Percentiles rank a stretch among this genome's conserved stretches.
phyloP scores from a whole-genome alignment of 345 rosid genomes.

The Syzygium jambos region DNA sequence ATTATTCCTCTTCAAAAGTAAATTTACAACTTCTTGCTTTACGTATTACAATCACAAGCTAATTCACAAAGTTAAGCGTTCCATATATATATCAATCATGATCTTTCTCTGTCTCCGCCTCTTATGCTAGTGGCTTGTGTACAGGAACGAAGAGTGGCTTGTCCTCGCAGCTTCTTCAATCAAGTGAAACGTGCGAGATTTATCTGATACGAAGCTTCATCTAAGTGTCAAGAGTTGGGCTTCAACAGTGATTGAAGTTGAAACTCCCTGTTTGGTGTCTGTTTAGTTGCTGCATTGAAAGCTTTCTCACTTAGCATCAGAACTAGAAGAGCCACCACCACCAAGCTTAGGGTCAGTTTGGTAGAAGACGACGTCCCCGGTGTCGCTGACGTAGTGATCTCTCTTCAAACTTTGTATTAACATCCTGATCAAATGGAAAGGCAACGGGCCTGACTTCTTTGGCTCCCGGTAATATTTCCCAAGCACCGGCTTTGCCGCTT shows the following conservation, averaged over 20 bases:
- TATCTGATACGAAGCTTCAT: background rate
- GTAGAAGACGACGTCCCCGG: constrained; percentile 74
- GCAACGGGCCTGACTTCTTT: constrained; percentile 56
- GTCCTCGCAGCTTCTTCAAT: background rate
- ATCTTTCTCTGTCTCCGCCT: background rate
- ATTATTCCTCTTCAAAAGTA: background rate
- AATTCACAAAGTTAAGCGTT: background rate
- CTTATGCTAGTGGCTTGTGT: background rate
- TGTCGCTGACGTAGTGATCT: constrained; percentile 72
- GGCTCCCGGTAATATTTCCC: constrained; percentile 84
- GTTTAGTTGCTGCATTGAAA: background rate
- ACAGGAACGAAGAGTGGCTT: background rate
- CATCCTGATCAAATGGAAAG: constrained; percentile 45
- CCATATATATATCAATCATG: background rate
- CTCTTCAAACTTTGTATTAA: constrained; percentile 48
- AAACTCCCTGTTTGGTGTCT: background rate
- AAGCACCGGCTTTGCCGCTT: constrained; percentile 78
- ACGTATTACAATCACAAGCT: background rate
- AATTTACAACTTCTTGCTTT: background rate
- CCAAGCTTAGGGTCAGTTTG: constrained; percentile 40
- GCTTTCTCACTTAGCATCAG: background rate
- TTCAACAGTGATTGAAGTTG: background rate
- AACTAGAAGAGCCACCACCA: background rate
- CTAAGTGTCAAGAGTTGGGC: background rate
- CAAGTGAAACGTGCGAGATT: background rate